phyloP scores from a whole-genome alignment of 1,284 basidiomycete genomes.

The Sphagnurus paluster region DNA sequence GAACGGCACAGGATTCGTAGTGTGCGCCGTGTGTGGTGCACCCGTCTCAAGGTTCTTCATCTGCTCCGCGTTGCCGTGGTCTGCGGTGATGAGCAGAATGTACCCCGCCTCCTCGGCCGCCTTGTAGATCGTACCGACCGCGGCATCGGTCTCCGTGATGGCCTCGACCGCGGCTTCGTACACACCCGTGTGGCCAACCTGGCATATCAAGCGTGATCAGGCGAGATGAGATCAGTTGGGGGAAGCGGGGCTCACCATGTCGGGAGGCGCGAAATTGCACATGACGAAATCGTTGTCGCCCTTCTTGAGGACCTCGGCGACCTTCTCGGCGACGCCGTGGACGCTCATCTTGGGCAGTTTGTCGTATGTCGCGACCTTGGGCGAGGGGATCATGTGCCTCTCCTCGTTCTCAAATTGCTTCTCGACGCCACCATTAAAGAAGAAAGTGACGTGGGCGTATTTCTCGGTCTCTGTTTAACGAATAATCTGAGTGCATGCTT shows the following conservation, averaged over 20 bases:
- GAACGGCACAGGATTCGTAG: slow-evolving; percentile 71
- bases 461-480: slow-evolving; percentile 78
- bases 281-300: slow-evolving; percentile 83
- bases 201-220: background rate
- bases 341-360: slow-evolving; percentile 86
- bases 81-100: slow-evolving; percentile 84
- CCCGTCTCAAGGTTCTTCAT: slow-evolving; percentile 86
- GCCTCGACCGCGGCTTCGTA: slow-evolving; percentile 88
- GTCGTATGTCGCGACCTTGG: slow-evolving; percentile 90
- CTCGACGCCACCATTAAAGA: slow-evolving; percentile 95
- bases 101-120: slow-evolving; percentile 86
- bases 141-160: slow-evolving; percentile 80
- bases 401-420: slow-evolving; percentile 86
- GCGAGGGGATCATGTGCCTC: slow-evolving; percentile 85
- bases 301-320: slow-evolving; percentile 77
- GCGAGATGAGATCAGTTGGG: background rate
- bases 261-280: slow-evolving; percentile 95
- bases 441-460: slow-evolving; percentile 94
- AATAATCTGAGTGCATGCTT: background rate
- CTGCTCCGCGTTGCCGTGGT: slow-evolving; percentile 91
- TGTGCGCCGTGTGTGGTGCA: slow-evolving; percentile 84
- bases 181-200: slow-evolving; percentile 88
- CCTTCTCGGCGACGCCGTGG: slow-evolving; percentile 84
- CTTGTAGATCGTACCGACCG: slow-evolving; percentile 82
- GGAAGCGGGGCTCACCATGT: slow-evolving; percentile 63